Percentiles rank a stretch among this genome's conserved stretches.
Conservation (phyloP, 805 yeast genomes). For the Candida boidinii region DNA sequence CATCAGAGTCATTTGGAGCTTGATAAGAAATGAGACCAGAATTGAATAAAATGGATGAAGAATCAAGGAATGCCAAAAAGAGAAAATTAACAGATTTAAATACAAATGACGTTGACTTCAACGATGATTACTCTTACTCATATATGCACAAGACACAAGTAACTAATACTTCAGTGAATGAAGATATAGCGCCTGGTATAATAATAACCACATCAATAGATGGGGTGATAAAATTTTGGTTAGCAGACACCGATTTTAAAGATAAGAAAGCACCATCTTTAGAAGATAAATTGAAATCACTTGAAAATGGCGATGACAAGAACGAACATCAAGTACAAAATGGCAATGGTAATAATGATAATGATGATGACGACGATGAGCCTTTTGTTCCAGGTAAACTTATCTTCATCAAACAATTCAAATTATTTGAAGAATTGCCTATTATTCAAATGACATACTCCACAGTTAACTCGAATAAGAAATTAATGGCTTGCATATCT, state of each 20-base stretch:
- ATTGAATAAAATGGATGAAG: too few relatives aligned
- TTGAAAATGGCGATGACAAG: too few relatives aligned
- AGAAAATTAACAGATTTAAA: too few relatives aligned
- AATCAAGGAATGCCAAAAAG: too few relatives aligned
- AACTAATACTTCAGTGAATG: background rate
- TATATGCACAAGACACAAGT: constrained; percentile 7
- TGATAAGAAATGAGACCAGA: too few relatives aligned
- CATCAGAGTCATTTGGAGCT: too few relatives aligned
- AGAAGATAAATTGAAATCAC: too few relatives aligned
- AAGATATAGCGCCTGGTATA: constrained; percentile 2
- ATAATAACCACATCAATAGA: constrained; percentile 23
- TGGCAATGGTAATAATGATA: background rate
- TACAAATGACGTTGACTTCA: background rate
- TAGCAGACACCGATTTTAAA: constrained; percentile 3
- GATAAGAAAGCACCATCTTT: too few relatives aligned
- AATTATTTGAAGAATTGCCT: constrained; percentile 12
- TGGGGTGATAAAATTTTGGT: constrained; percentile 29
- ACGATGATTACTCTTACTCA: constrained; percentile 2
- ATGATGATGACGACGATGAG: background rate
- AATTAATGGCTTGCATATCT: constrained; percentile 16
- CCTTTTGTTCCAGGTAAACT: constrained; percentile 10
- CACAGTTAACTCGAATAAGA: constrained; percentile 13
- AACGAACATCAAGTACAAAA: too few relatives aligned
- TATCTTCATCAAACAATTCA: constrained; percentile 24
- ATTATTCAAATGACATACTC: constrained; percentile 5